Evolutionary conservation across 257 asterid genomes (phyloP).

Genomic region (Verbena officinalis): DNA sequence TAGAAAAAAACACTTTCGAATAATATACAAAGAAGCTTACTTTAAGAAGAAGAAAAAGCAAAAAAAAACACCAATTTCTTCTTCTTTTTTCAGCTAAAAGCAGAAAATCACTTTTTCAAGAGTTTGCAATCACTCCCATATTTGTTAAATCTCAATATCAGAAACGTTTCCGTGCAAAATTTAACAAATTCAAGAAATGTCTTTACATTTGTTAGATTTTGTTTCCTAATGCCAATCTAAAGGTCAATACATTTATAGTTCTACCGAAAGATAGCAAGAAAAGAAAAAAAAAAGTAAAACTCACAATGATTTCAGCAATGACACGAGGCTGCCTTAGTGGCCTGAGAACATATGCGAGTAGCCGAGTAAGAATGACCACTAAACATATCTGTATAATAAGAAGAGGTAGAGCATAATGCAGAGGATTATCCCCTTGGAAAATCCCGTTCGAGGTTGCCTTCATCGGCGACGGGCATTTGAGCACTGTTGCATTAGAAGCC

Average conservation of each 20-base stretch:
- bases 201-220: not conserved
- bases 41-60: too few species aligned
- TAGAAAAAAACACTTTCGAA: too few species aligned
- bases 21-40: too few species aligned
- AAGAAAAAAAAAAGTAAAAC: slow-evolving; percentile 12
- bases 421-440: slow-evolving; percentile 82
- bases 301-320: slow-evolving; percentile 81
- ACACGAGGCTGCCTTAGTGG: slow-evolving; percentile 89
- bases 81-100: too few species aligned
- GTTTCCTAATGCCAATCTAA: not conserved
- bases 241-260: not conserved
- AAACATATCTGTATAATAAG: slow-evolving; percentile 73
- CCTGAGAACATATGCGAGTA: slow-evolving; percentile 65
- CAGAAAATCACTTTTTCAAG: too few species aligned
- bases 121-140: too few species aligned
- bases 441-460: slow-evolving; percentile 80
- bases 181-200: not conserved
- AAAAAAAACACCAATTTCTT: too few species aligned
- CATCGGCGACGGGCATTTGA: slow-evolving; percentile 57
- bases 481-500: slow-evolving; percentile 50
- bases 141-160: not conserved
- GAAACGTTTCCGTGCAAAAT: not conserved
- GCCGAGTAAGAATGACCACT: slow-evolving; percentile 59
- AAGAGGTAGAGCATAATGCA: slow-evolving; percentile 78
- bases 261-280: not conserved